These are phyloP conservation scores for Leersia perrieri DNA, from an alignment of 176 grass and related monocot genomes.

Conservation along the genomic window DNA sequence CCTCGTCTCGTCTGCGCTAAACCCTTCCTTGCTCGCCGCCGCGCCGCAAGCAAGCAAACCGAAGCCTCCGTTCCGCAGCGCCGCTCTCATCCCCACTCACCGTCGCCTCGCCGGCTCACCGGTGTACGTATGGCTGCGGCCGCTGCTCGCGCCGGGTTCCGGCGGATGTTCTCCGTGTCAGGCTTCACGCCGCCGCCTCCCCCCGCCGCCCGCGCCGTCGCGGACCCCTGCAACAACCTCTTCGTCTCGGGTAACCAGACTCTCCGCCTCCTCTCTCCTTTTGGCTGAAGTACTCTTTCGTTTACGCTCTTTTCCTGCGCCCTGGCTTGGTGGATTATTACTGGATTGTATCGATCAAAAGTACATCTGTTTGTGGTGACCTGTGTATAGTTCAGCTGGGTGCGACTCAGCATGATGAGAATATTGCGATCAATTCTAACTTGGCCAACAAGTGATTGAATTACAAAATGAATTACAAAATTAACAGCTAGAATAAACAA, in stretches of 20 bases:
- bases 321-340: background rate
- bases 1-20: background rate
- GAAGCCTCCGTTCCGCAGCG: slow-evolving; percentile 14
- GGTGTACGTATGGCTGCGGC: slow-evolving; percentile 35
- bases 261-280: background rate
- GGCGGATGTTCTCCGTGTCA: slow-evolving; percentile 63
- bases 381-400: background rate
- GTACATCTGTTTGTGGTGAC: background rate
- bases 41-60: background rate
- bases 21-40: slow-evolving; percentile 21
- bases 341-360: background rate
- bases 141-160: slow-evolving; percentile 45
- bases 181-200: slow-evolving; percentile 46
- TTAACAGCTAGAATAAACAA: background rate
- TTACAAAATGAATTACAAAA: background rate
- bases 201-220: slow-evolving; percentile 37
- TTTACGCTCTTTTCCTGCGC: background rate
- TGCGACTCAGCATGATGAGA: background rate
- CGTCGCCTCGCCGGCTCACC: background rate
- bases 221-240: slow-evolving; percentile 72
- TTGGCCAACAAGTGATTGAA: background rate
- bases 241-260: slow-evolving; percentile 58
- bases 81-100: background rate
- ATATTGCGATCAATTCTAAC: background rate
- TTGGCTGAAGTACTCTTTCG: background rate